Evolutionary conservation across 768 basidiomycete genomes (phyloP).

Genomic region (Boletus patriciae): DNA sequence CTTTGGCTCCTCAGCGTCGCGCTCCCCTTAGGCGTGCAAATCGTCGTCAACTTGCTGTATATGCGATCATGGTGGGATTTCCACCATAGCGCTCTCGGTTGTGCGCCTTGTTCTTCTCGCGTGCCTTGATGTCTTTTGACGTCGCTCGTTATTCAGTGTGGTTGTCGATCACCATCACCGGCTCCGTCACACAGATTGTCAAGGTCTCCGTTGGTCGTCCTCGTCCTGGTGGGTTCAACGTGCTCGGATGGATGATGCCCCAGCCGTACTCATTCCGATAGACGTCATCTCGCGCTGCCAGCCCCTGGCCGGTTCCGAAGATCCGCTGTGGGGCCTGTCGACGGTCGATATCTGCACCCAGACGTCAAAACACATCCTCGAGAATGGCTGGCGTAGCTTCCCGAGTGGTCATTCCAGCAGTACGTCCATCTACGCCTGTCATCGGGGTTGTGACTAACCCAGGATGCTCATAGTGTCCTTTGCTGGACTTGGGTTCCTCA

Average conservation of each 20-base stretch:
- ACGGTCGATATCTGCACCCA: slow-evolving; percentile 77
- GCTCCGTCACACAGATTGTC: slow-evolving; percentile 74
- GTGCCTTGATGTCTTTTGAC: background rate
- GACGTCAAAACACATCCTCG: slow-evolving; percentile 51
- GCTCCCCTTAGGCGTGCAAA: slow-evolving; percentile 67
- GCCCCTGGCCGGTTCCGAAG: slow-evolving; percentile 58
- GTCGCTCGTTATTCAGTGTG: slow-evolving; percentile 46
- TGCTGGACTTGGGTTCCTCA: slow-evolving; percentile 86
- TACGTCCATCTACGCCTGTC: slow-evolving; percentile 38
- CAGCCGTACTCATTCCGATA: background rate
- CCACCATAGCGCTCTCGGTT: slow-evolving; percentile 57
- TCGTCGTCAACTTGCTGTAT: slow-evolving; percentile 66
- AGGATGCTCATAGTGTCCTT: slow-evolving; percentile 64
- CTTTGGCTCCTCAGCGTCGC: slow-evolving; percentile 45
- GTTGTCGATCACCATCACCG: slow-evolving; percentile 70
- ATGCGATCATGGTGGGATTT: slow-evolving; percentile 85
- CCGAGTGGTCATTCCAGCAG: slow-evolving; percentile 88
- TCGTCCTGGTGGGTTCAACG: slow-evolving; percentile 59
- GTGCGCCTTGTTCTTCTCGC: slow-evolving; percentile 11
- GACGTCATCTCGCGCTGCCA: slow-evolving; percentile 50
- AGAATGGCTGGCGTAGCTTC: slow-evolving; percentile 90
- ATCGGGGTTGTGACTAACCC: background rate
- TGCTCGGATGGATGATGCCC: background rate
- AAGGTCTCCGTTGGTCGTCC: slow-evolving; percentile 90
- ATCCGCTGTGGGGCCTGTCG: slow-evolving; percentile 71